Evolutionary conservation across 805 yeast genomes (phyloP).

Genomic region (Cyberlindnera maclurae): DNA sequence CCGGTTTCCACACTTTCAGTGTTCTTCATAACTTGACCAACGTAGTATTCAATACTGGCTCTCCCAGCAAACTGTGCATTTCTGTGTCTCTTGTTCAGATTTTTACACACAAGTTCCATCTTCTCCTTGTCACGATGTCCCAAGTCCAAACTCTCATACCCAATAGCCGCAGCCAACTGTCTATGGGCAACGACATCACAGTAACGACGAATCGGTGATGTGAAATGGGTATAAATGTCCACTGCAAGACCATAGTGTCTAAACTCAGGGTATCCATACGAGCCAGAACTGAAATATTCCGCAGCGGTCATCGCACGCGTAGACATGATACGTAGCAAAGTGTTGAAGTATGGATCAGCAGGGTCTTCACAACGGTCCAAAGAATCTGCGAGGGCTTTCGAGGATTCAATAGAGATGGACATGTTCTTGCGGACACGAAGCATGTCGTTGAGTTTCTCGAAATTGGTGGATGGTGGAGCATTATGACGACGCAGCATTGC

Average conservation of each 20-base stretch:
- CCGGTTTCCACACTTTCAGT: slow-evolving; percentile 80
- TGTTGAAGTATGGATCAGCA: slow-evolving; percentile 84
- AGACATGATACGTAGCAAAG: slow-evolving; percentile 90
- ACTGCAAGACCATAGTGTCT: slow-evolving; percentile 96
- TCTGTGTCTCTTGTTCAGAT: slow-evolving; percentile 89
- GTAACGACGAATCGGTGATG: slow-evolving; percentile 96
- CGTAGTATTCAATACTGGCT: slow-evolving; percentile 95
- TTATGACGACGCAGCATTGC: slow-evolving; percentile 98
- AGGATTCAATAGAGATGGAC: slow-evolving; percentile 72
- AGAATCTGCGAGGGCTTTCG: slow-evolving; percentile 89
- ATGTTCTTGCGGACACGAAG: slow-evolving; percentile 71
- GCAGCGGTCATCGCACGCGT: slow-evolving; percentile 99
- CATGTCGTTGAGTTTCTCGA: slow-evolving; percentile 86
- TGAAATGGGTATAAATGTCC: slow-evolving; percentile 95
- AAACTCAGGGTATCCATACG: slow-evolving; percentile 83
- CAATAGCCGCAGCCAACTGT: slow-evolving; percentile 97
- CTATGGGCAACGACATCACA: slow-evolving; percentile 98
- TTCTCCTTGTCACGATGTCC: slow-evolving; percentile 82
- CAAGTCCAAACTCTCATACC: slow-evolving; percentile 76
- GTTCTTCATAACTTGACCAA: slow-evolving; percentile 93
- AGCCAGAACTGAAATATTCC: slow-evolving; percentile 90
- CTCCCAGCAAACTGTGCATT: slow-evolving; percentile 99
- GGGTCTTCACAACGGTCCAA: slow-evolving; percentile 82
- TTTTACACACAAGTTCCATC: slow-evolving; percentile 82
- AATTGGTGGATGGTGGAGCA: slow-evolving; percentile 92